phyloP scores from a whole-genome alignment of 768 basidiomycete species.

The Boletus sensibilis region DNA sequence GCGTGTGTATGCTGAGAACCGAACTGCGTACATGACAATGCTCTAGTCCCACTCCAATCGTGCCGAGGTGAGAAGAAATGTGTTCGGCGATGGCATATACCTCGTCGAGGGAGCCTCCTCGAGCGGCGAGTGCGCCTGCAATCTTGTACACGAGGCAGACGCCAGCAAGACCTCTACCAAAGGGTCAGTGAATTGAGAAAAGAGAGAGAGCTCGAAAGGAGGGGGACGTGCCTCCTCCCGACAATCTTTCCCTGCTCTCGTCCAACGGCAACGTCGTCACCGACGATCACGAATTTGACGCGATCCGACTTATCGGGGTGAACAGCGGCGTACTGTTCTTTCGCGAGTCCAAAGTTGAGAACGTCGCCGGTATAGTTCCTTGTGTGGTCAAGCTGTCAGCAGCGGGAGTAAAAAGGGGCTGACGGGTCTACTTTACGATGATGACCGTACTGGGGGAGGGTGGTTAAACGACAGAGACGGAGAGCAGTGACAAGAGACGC shows the following conservation, averaged over 20 bases:
- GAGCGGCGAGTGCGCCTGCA: slow-evolving; percentile 74
- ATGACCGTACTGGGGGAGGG: slow-evolving; percentile 60
- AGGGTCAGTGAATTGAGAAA: neutral
- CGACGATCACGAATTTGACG: slow-evolving; percentile 79
- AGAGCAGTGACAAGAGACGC: slow-evolving; percentile 14
- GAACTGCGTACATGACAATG: slow-evolving; percentile 70
- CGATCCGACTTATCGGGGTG: slow-evolving; percentile 65
- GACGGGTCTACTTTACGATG: slow-evolving; percentile 65
- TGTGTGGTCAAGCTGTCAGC: slow-evolving; percentile 4
- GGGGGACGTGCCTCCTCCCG: slow-evolving; percentile 55
- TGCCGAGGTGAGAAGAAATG: slow-evolving; percentile 65
- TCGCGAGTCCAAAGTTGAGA: slow-evolving; percentile 88
- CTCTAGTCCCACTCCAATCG: slow-evolving; percentile 84
- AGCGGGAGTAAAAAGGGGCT: neutral
- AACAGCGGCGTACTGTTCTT: slow-evolving; percentile 74
- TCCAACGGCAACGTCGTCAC: slow-evolving; percentile 89
- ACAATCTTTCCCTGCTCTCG: slow-evolving; percentile 79
- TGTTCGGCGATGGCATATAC: slow-evolving; percentile 67
- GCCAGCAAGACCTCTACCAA: slow-evolving; percentile 71
- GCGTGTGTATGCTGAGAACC: neutral
- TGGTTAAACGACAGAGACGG: neutral
- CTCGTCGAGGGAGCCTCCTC: slow-evolving; percentile 65
- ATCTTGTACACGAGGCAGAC: slow-evolving; percentile 88
- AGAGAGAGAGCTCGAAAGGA: slow-evolving; percentile 13
- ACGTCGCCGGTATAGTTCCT: slow-evolving; percentile 92